phyloP scores from a whole-genome alignment of 225 moss, liverwort and hornwort genomes.

The Climacium dendroides region DNA sequence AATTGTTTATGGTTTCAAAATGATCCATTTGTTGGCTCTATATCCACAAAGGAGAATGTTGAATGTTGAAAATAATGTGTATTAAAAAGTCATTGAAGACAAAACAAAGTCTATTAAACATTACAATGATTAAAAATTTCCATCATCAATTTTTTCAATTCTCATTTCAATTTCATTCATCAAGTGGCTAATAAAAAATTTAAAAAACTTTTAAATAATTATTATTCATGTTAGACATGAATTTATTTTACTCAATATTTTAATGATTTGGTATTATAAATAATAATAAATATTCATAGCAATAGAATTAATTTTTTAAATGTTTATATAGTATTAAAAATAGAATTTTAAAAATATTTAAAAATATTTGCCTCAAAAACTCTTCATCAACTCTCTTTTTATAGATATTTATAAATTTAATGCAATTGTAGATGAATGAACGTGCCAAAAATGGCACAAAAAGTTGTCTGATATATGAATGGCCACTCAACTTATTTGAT shows the following conservation, averaged over 20 bases:
- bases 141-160: background rate
- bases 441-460: background rate
- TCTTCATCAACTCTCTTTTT: background rate
- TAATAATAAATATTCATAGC: too few species aligned
- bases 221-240: background rate
- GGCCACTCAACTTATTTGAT: too few species aligned
- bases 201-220: too few species aligned
- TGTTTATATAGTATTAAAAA: too few species aligned
- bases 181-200: background rate
- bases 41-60: background rate
- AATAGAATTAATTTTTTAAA: too few species aligned
- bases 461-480: background rate
- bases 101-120: background rate
- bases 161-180: too few species aligned
- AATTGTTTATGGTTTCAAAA: background rate
- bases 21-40: background rate
- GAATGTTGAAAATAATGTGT: background rate
- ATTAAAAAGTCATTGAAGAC: background rate
- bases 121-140: background rate
- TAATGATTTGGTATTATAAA: too few species aligned
- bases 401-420: background rate
- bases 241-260: too few species aligned
- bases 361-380: background rate
- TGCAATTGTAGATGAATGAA: background rate
- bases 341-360: background rate